Base-by-base conservation (phyloP, 371 early-diverging fungal species). In the Rhizopus arrhizus region DNA sequence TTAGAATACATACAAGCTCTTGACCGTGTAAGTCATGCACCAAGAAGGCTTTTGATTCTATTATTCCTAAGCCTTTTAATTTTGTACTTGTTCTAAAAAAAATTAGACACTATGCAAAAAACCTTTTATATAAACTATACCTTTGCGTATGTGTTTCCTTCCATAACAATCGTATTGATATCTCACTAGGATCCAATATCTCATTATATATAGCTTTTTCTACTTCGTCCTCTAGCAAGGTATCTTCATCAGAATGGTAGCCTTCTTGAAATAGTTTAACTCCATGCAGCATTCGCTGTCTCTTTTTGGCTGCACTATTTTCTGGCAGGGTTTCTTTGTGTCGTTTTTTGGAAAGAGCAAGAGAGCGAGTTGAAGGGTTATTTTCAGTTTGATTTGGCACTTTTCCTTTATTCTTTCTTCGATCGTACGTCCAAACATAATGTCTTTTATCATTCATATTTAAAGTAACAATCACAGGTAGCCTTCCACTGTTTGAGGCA, bases 1-100 rank as follows among this genome's bases (percentile, higher is more conserved):
- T 73, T 12, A 78, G 34, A 8, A 82, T 65, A 29, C 80, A 73
- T 22, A 81, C 62, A 0, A 77, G 56, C 12, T 70, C 62, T 53
- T 68, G 49, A 0, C 74, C 76, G 29, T 54, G 52, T 12, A 69
- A 31, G 16, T 60, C 55, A 45, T 75, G 74, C 4, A 67, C 57
- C 8, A 76, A 32, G 52, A 74, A 75, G 2, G 66, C 67, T 2
- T 48, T 36, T 31, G 72, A 63, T 9, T 41, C 43, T 35, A 58
- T 45, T 31, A 47, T 31, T 32, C 15, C 55, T 11, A 10, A 15
- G 5, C 16, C 49, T 41, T 65, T 54, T 31, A 59, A 48, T 10
- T 62, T 42, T 9, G 61, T 51, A 34, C 12, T 31, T 35, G 15
- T 41, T 43, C 33, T 40, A 29, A 16, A 28, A 55, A 15, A 43